Base-by-base conservation (phyloP, 2,329 filamentous ascomycete species). In the Talaromyces sp. region DNA sequence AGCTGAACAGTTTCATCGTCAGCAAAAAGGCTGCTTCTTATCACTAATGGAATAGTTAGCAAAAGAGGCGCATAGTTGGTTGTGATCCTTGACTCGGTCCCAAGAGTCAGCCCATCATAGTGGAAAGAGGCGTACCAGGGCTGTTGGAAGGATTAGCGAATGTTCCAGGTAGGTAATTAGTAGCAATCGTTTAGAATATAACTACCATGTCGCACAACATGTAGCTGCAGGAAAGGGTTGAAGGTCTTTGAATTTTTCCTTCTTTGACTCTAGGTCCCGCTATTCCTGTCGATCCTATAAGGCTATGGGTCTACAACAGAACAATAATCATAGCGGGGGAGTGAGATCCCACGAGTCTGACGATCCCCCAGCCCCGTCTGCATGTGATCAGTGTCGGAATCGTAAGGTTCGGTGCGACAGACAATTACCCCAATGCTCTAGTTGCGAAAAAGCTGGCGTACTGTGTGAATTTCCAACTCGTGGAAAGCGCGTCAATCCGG, bases 391-490 rank as follows among this genome's bases (percentile, higher is more conserved):
- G 11, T 54, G 49, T 24, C 49, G 49, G 10, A 54, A 54, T 54
- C 49, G 49, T 31, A 54, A 54, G 49, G 49, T 54, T 54, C 49
- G 49, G 22, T 54, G 49, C 24, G 49, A 54, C 31, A 22, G 49
- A 54, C 49, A 54, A 27, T 11, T 54, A 11, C 49, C 49, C 31
- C 49, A 54, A 54, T 54, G 49, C 22, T 54, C 49, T 54, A 54
- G 49, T 24, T 54, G 49, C 49, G 49, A 54, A 54, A 54, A 54
- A 54, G 49, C 49, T 54, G 49, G 49, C 10, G 49, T 54, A 31
- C 49, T 54, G 49, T 54, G 49, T 27, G 49, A 54, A 54, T 54
- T 54, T 31, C 49, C 49, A 54, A 54, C 49, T 54, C 49, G 49
- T 33, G 49, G 49, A 54, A 54, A 54, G 49, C 49, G 49, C 4